Percentiles rank a stretch among this genome's conserved stretches.
Evolutionary conservation across 257 asterid genomes (phyloP).

Genomic region (Mentha longifolia): DNA sequence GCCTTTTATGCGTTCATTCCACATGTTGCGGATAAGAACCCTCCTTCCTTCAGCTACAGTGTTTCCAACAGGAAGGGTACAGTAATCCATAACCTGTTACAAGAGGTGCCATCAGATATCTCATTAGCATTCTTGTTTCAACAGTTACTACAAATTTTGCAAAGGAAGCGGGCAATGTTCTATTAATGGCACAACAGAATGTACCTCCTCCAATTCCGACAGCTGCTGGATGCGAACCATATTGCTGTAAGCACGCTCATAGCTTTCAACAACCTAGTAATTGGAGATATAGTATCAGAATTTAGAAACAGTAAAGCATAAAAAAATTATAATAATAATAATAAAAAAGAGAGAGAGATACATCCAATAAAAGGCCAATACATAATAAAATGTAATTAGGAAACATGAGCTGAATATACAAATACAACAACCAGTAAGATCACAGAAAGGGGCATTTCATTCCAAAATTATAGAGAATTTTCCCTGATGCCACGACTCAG

Average conservation of each 20-base stretch:
- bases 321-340: too few species aligned
- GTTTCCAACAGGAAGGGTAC: slow-evolving; percentile 86
- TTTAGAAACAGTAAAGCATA: slow-evolving; percentile 24
- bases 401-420: slow-evolving; percentile 1
- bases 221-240: slow-evolving; percentile 99
- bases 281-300: slow-evolving; percentile 16
- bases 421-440: slow-evolving; percentile 3
- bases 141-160: slow-evolving; percentile 15
- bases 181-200: slow-evolving; percentile 17
- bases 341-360: slow-evolving; percentile 16
- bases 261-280: slow-evolving; percentile 94
- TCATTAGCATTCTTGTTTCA: slow-evolving; percentile 25
- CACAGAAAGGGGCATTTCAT: slow-evolving; percentile 3
- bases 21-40: slow-evolving; percentile 91
- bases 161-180: slow-evolving; percentile 9
- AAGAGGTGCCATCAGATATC: slow-evolving; percentile 35
- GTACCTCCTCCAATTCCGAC: slow-evolving; percentile 97
- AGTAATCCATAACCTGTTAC: slow-evolving; percentile 85
- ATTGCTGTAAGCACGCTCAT: slow-evolving; percentile 97
- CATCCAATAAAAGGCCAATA: neutral
- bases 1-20: slow-evolving; percentile 98
- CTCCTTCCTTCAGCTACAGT: slow-evolving; percentile 90
- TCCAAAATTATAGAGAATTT: neutral
- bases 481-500: slow-evolving; percentile 1
- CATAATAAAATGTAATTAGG: neutral